phyloP scores from a whole-genome alignment of 148 eudicot genomes.

The Silene uniflora region DNA sequence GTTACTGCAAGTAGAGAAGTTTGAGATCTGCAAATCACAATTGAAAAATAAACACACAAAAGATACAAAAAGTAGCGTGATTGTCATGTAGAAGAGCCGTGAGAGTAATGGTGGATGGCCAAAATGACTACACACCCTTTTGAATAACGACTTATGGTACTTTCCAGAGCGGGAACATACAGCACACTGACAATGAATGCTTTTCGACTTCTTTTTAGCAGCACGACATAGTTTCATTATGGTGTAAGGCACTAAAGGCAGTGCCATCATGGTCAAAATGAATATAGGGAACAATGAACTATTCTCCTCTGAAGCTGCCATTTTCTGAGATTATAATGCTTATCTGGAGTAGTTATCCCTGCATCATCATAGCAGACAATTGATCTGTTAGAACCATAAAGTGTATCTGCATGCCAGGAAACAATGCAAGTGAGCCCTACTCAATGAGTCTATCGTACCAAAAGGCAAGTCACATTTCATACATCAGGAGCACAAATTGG shows the following conservation, averaged over 20 bases:
- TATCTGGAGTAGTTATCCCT: conserved; percentile 24
- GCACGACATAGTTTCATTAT: conserved; percentile 68
- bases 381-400: conserved; percentile 12
- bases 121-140: conserved; percentile 44
- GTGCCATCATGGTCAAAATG: conserved; percentile 74
- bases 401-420: neutral
- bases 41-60: neutral
- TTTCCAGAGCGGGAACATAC: conserved; percentile 80
- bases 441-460: no score
- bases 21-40: conserved; percentile 54
- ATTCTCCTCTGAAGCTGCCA: conserved; percentile 90
- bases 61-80: neutral
- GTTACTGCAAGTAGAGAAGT: conserved; percentile 72
- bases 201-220: conserved; percentile 63
- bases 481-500: neutral
- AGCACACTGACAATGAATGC: conserved; percentile 71
- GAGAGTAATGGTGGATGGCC: neutral
- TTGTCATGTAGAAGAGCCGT: neutral
- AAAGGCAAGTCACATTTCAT: neutral
- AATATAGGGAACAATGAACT: conserved; percentile 87
- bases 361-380: conserved; percentile 3
- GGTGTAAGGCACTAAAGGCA: conserved; percentile 92
- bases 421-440: neutral
- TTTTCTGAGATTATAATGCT: conserved; percentile 30
- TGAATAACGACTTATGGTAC: conserved; percentile 68